Evolutionary conservation across 129 eudicot species (phyloP).

Genomic region (Flaveria brownii): DNA sequence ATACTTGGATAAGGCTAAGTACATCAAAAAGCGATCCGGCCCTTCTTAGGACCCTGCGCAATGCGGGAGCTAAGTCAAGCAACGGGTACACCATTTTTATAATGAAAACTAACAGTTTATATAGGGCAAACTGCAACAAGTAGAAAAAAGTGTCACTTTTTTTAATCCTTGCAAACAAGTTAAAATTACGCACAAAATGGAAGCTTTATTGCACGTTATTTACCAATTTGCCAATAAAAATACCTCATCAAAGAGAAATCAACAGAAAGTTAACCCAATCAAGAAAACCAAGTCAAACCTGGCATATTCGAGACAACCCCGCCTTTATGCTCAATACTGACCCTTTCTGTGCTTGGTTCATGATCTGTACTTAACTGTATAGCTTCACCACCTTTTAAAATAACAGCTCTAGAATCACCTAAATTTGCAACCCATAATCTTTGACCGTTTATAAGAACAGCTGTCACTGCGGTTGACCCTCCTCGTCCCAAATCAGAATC

Average conservation of each 20-base stretch:
- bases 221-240: too few relatives aligned
- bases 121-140: background rate
- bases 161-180: too few relatives aligned
- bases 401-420: constrained; percentile 85
- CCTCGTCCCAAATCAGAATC: constrained; percentile 62
- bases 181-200: too few relatives aligned
- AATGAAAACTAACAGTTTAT: too few relatives aligned
- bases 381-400: constrained; percentile 60
- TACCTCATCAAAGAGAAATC: background rate
- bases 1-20: too few relatives aligned
- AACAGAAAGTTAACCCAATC: constrained; percentile 19
- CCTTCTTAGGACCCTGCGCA: too few relatives aligned
- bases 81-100: too few relatives aligned
- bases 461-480: constrained; percentile 79
- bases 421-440: constrained; percentile 69
- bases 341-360: constrained; percentile 61
- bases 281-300: constrained; percentile 41
- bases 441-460: constrained; percentile 59
- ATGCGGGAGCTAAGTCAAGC: too few relatives aligned
- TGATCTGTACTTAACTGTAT: constrained; percentile 67
- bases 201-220: too few relatives aligned
- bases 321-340: constrained; percentile 65
- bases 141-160: background rate
- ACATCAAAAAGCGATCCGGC: too few relatives aligned
- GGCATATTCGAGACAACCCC: constrained; percentile 81